Evolutionary conservation across 345 rosid species (phyloP).

Genomic region (Mallotus nudiflorus): DNA sequence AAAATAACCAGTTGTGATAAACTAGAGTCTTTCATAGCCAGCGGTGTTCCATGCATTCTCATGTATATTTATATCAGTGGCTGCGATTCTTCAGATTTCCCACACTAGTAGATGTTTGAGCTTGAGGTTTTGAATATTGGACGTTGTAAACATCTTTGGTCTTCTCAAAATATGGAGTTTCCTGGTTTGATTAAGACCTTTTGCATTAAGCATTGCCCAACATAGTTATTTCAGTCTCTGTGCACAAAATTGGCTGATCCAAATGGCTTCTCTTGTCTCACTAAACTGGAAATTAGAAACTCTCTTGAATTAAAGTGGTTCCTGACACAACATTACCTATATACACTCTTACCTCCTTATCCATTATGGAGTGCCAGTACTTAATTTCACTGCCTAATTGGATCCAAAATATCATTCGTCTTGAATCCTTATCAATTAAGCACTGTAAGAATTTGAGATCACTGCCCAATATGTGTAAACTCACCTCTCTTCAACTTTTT

Average conservation of each 20-base stretch:
- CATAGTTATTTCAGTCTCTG: not conserved
- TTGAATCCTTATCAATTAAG: not conserved
- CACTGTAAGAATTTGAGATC: not conserved
- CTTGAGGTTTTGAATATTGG: not conserved
- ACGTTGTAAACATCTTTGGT: not conserved
- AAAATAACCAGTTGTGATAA: not conserved
- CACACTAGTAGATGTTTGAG: not conserved
- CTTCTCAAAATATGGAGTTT: not conserved
- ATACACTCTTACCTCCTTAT: not conserved
- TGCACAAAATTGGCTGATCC: not conserved
- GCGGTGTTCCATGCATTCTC: slow-evolving; percentile 5
- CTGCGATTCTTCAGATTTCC: slow-evolving; percentile 2
- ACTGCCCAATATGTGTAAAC: not conserved
- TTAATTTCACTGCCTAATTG: not conserved
- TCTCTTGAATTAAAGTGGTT: not conserved
- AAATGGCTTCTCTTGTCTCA: slow-evolving; percentile 11
- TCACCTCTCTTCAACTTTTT: not conserved
- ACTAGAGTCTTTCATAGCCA: slow-evolving; percentile 1
- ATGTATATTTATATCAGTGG: not conserved
- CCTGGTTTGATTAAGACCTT: not conserved
- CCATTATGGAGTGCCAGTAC: not conserved
- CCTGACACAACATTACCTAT: not conserved
- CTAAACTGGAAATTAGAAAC: not conserved
- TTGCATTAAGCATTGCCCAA: not conserved
- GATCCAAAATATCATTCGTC: not conserved